These are phyloP conservation scores for Colletotrichum aenigma DNA, from an alignment of 2,329 filamentous ascomycete species.

Conservation along the genomic window DNA sequence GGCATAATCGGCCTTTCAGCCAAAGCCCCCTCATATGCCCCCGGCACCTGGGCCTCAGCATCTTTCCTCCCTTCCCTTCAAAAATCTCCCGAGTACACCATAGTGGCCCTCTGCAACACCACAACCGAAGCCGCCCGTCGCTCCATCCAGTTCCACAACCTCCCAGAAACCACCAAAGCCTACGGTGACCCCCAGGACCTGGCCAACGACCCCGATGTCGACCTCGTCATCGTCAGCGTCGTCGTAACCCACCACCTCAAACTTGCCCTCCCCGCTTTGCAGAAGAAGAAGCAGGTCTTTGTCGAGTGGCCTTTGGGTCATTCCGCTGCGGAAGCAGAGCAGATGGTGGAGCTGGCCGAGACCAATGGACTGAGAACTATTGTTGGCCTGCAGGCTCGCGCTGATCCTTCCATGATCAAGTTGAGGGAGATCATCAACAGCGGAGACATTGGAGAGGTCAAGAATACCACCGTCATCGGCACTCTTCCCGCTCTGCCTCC, in stretches of 20 bases:
- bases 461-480: neutral
- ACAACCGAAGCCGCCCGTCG: conserved; percentile 45
- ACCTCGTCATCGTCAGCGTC: conserved; percentile 59
- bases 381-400: conserved; percentile 51
- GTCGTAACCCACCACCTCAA: conserved; percentile 57
- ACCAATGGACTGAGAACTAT: conserved; percentile 44
- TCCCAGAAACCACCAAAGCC: conserved; percentile 44
- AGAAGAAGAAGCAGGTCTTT: conserved; percentile 56
- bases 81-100: conserved; percentile 46
- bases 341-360: conserved; percentile 44
- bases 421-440: conserved; percentile 44
- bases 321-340: conserved; percentile 42
- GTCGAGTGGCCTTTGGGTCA: conserved; percentile 62
- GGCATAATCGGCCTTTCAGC: conserved; percentile 64
- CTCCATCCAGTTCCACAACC: conserved; percentile 46
- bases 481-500: neutral
- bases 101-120: conserved; percentile 59
- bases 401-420: conserved; percentile 41
- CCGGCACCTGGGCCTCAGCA: conserved; percentile 57
- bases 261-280: conserved; percentile 49
- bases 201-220: conserved; percentile 52
- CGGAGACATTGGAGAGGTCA: conserved; percentile 39
- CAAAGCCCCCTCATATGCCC: conserved; percentile 44
- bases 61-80: conserved; percentile 61
- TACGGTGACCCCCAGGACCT: conserved; percentile 56